Percentiles rank a stretch among this genome's conserved stretches.
Evolutionary conservation across 257 asterid species (phyloP).

Genomic region (Solanum neorickii): DNA sequence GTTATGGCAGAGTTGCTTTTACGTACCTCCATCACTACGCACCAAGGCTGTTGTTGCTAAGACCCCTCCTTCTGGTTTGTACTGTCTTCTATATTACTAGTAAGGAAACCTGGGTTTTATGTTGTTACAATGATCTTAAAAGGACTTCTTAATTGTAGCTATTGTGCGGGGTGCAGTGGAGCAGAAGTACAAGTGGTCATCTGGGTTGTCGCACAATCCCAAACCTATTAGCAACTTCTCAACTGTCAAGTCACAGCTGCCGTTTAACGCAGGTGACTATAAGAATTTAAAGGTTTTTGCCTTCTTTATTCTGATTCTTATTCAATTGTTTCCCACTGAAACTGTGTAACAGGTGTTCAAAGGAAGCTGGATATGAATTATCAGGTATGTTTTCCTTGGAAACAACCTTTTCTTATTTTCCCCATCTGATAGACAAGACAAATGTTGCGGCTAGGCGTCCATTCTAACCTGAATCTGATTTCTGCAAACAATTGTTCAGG

Average conservation of each 20-base stretch:
- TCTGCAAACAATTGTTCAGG: slow-evolving; percentile 14
- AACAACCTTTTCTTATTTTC: background rate
- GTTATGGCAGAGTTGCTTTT: slow-evolving; percentile 59
- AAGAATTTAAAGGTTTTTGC: background rate
- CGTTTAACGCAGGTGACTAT: slow-evolving; percentile 34
- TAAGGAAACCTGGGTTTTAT: background rate
- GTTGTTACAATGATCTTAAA: background rate
- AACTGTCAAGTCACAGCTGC: slow-evolving; percentile 33
- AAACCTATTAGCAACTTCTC: slow-evolving; percentile 35
- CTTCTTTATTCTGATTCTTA: background rate
- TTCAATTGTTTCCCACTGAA: background rate
- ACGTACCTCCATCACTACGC: slow-evolving; percentile 82
- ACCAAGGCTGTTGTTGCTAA: slow-evolving; percentile 39
- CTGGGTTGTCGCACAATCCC: slow-evolving; percentile 27
- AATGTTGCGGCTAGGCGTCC: background rate
- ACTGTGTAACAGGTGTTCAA: slow-evolving; percentile 41
- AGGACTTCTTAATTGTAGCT: slow-evolving; percentile 18
- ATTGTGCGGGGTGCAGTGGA: slow-evolving; percentile 23
- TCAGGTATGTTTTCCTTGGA: slow-evolving; percentile 24
- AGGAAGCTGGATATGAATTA: slow-evolving; percentile 72
- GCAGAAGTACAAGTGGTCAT: slow-evolving; percentile 30
- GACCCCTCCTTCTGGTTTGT: slow-evolving; percentile 75
- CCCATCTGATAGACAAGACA: background rate
- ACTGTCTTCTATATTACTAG: background rate
- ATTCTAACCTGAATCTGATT: background rate